phyloP scores from a whole-genome alignment of 73 alveolate genomes.

The Tetrahymena malaccensis region DNA sequence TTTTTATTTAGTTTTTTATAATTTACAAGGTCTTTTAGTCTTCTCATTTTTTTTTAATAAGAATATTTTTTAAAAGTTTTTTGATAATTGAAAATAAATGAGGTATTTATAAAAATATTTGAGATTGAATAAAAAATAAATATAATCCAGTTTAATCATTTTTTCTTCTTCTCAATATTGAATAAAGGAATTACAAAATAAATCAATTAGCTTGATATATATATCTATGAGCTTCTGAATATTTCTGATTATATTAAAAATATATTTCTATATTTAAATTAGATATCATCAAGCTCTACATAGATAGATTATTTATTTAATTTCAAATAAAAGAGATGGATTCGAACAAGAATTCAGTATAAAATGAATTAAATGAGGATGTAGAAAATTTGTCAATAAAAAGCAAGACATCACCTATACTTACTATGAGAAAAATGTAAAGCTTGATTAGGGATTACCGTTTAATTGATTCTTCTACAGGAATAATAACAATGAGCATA shows the following conservation, averaged over 20 bases:
- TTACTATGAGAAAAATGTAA: not conserved
- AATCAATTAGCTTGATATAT: no score
- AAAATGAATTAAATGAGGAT: not conserved
- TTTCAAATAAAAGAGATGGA: not conserved
- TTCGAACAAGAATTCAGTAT: not conserved
- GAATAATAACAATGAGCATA: not conserved
- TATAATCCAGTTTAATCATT: no score
- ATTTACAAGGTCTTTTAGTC: no score
- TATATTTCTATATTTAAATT: no score
- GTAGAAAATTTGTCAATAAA: not conserved
- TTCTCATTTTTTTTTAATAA: no score
- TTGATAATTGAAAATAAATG: no score
- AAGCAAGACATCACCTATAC: not conserved
- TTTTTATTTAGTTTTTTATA: no score
- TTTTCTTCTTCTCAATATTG: no score
- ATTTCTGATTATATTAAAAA: not conserved
- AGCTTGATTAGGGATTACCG: not conserved
- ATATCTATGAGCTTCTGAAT: not conserved
- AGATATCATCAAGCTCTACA: not conserved
- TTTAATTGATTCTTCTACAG: not conserved
- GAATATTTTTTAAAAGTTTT: no score
- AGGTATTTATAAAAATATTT: no score
- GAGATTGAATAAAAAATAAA: no score
- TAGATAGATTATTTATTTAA: not conserved
- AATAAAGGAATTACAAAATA: no score